Evolutionary conservation across 768 basidiomycete species (phyloP).

Genomic region (Boletus eberwhitei): DNA sequence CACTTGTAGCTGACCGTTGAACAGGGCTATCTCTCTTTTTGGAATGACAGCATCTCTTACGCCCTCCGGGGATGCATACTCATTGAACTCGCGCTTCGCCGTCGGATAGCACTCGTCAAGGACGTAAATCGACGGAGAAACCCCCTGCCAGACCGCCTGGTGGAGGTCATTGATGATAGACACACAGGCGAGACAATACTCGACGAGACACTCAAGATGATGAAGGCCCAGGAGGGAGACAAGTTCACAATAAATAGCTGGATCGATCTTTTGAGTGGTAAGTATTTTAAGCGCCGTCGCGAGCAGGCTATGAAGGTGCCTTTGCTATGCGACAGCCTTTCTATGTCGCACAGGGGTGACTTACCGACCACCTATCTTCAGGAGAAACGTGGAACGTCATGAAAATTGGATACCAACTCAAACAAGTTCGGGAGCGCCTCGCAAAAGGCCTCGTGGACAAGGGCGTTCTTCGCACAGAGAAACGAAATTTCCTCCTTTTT

Average conservation of each 20-base stretch:
- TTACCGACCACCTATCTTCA: constrained; percentile 29
- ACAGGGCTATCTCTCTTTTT: constrained; percentile 93
- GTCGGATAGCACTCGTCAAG: constrained; percentile 86
- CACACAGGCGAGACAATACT: constrained; percentile 95
- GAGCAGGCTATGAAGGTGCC: neutral
- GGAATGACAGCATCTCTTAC: constrained; percentile 99
- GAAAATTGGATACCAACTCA: constrained; percentile 99
- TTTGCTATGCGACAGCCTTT: neutral
- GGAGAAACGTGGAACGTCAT: constrained; percentile 99
- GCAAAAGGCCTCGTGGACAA: constrained; percentile 98
- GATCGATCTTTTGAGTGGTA: constrained; percentile 93
- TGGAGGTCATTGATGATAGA: constrained; percentile 89
- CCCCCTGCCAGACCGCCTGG: constrained; percentile 74
- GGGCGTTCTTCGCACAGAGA: constrained; percentile 97
- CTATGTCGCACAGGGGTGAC: neutral
- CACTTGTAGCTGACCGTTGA: constrained; percentile 10
- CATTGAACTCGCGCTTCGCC: constrained; percentile 92
- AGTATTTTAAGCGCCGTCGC: neutral
- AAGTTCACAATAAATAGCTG: constrained; percentile 77
- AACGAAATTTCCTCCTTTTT: constrained; percentile 97
- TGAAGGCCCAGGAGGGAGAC: constrained; percentile 66
- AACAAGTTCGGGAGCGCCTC: constrained; percentile 96
- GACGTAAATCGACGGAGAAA: constrained; percentile 73
- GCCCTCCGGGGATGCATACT: constrained; percentile 98
- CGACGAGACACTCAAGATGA: constrained; percentile 95